Conservation (phyloP, 108 stramenopile genomes). For the Schizochytrium sp. region DNA sequence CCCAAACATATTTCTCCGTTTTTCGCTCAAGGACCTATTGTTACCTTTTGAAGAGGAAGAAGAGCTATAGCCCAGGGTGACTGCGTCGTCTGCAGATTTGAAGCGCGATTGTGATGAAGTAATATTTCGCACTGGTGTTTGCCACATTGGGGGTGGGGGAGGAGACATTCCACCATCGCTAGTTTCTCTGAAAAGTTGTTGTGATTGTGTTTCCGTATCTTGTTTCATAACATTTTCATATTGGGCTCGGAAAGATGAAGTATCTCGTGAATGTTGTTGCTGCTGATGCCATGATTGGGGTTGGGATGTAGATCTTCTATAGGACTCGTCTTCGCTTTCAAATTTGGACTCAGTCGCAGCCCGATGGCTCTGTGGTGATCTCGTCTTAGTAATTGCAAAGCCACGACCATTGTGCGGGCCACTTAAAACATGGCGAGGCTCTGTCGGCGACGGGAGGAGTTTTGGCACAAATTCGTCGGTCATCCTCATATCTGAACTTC, state of each 20-base stretch:
- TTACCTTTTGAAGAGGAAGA: background rate
- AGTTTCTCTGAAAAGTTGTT: background rate
- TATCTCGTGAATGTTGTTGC: background rate
- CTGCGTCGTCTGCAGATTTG: too few relatives aligned
- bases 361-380: background rate
- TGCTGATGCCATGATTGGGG: too few relatives aligned
- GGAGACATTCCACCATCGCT: background rate
- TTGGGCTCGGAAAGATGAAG: background rate
- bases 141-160: too few relatives aligned
- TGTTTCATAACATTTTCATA: too few relatives aligned
- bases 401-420: background rate
- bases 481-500: background rate
- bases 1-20: background rate
- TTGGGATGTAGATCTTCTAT: too few relatives aligned
- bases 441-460: background rate
- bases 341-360: too few relatives aligned
- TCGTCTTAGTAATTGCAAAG: background rate
- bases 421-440: background rate
- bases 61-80: too few relatives aligned
- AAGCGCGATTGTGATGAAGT: too few relatives aligned
- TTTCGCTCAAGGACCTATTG: constrained; percentile 8
- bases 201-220: background rate
- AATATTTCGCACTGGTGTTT: too few relatives aligned
- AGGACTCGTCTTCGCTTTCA: too few relatives aligned
- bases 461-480: background rate